Conservation (phyloP, 2,329 filamentous ascomycete genomes). For the Microcyclospora pomicola region DNA sequence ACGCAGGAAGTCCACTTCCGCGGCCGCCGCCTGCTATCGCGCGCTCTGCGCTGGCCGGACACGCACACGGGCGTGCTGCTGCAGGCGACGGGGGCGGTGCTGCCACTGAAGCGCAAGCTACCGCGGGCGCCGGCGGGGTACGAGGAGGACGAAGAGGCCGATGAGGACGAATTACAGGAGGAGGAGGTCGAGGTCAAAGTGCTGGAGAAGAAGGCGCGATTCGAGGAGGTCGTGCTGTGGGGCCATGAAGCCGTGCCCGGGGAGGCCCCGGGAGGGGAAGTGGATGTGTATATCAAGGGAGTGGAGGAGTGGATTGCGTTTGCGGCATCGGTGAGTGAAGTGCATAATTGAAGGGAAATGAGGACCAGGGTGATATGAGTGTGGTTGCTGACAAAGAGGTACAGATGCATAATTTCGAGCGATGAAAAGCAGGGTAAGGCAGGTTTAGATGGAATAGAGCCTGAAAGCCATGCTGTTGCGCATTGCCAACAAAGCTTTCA, state of each 20-base stretch:
- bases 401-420: conserved; percentile 7
- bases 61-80: conserved; percentile 42
- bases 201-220: conserved; percentile 51
- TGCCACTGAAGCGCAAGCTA: conserved; percentile 3
- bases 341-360: not conserved
- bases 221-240: conserved; percentile 72
- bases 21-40: conserved; percentile 64
- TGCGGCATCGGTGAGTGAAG: conserved; percentile 47
- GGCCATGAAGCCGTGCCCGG: conserved; percentile 58
- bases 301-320: conserved; percentile 70
- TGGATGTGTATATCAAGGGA: conserved; percentile 60
- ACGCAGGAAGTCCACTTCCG: conserved; percentile 52
- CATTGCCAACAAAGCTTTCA: not conserved
- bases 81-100: conserved; percentile 13
- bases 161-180: conserved; percentile 30
- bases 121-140: conserved; percentile 1
- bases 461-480: too few relatives aligned
- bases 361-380: not conserved
- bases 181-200: conserved; percentile 39
- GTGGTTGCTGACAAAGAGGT: not conserved
- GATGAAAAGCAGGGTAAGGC: not conserved
- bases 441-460: too few relatives aligned
- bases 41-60: conserved; percentile 51
- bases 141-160: conserved; percentile 22
- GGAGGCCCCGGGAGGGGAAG: conserved; percentile 21